Conservation (phyloP, 805 yeast species). For the Lachancea sp. region DNA sequence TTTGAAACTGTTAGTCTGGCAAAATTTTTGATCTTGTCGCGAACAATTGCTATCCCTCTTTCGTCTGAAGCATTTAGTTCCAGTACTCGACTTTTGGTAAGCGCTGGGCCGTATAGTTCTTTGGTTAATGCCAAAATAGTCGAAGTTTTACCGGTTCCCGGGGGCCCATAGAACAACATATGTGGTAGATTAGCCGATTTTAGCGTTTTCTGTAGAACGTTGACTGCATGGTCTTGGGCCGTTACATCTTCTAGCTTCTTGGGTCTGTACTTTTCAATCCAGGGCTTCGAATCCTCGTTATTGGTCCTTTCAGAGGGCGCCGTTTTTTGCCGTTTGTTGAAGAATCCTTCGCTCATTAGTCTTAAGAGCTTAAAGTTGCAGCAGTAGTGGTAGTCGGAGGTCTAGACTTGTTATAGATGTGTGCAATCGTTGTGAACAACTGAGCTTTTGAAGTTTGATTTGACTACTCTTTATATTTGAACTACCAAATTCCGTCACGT, state of each 20-base stretch:
- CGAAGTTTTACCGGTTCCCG: constrained; percentile 90
- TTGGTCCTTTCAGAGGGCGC: constrained; percentile 11
- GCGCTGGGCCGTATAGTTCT: constrained; percentile 68
- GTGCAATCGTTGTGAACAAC: no score
- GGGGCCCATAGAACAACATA: constrained; percentile 89
- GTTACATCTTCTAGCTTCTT: constrained; percentile 78
- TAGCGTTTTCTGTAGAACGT: constrained; percentile 71
- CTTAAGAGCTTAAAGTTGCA: no score
- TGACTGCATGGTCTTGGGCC: constrained; percentile 86
- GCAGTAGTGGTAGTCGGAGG: no score
- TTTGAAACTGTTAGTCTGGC: constrained; percentile 81
- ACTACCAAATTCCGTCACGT: no score
- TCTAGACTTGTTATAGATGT: no score
- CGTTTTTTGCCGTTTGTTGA: constrained; percentile 27
- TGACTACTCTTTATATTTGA: no score
- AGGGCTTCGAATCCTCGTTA: constrained; percentile 46
- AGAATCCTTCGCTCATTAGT: constrained; percentile 8
- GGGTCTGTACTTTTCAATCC: constrained; percentile 96
- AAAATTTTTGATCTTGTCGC: constrained; percentile 79
- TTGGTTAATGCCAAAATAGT: constrained; percentile 78
- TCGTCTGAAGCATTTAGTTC: constrained; percentile 89
- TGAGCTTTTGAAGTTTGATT: no score
- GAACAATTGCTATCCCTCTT: constrained; percentile 80
- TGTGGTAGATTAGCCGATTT: constrained; percentile 82
- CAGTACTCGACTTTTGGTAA: constrained; percentile 63